Evolutionary conservation across 345 rosid genomes (phyloP), one percentile per base, ranked within the genome.

Genomic region (Rhizophora apiculata): DNA sequence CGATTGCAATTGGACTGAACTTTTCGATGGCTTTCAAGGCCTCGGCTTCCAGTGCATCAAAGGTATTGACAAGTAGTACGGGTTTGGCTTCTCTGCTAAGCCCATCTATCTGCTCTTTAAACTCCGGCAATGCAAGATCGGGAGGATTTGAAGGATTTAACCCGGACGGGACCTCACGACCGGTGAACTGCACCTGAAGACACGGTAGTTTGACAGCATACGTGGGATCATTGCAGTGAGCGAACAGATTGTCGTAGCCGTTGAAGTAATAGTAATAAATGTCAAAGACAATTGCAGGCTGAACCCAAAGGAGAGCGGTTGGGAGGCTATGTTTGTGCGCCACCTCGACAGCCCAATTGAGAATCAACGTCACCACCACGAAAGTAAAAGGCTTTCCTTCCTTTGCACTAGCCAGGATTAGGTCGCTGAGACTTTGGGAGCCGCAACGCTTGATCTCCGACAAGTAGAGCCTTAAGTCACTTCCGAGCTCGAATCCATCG

Each of bases 221-320:
- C 1, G 81, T 39, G 0, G 68, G 72, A 18, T 72, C 84, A 22
- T 51, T 54, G 63, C 67, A 63, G 5, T 64, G 70, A 6, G 20
- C 36, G 29, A 88, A 80, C 15, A 30, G 48, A 26, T 81, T 81
- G 0, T 13, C 72, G 3, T 79, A 84, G 2, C 84, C 82, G 51
- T 76, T 53, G 64, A 89, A 86, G 83, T 79, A 82, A 69, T 84
- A 78, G 70, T 86, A 78, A 70, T 87, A 89, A 60, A 87, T 77
- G 65, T 75, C 83, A 0, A 92, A 73, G 6, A 88, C 90, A 0
- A 85, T 78, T 0, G 97, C 90, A 0, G 96, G 85, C 20, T 92
- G 96, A 26, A 79, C 77, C 91, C 97, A 92, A 3, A 89, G 82
- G 8, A 85, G 74, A 0, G 85, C 74, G 0, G 81, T 31, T 0